phyloP scores from a whole-genome alignment of 2,329 filamentous ascomycete genomes.

The Penicillium sp. region DNA sequence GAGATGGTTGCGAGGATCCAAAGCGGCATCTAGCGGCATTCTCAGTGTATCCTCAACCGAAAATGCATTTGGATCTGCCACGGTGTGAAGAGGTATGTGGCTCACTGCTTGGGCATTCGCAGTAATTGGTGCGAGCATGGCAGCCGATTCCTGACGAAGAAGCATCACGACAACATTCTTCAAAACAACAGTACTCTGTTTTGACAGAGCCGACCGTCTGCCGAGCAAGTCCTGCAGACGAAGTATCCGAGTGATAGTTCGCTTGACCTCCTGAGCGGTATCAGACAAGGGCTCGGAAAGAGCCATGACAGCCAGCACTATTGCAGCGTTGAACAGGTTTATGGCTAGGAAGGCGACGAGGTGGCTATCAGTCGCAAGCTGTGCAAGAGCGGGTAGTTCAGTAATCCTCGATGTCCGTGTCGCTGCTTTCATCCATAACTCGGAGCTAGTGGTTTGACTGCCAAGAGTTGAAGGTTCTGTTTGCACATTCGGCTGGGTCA shows the following conservation, averaged over 20 bases:
- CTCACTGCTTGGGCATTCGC: not conserved
- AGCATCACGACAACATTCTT: slow-evolving; percentile 28
- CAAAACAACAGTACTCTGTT: slow-evolving; percentile 31
- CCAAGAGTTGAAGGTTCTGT: slow-evolving; percentile 2
- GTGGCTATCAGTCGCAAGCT: slow-evolving; percentile 45
- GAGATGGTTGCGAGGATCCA: slow-evolving; percentile 8
- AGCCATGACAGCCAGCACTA: slow-evolving; percentile 46
- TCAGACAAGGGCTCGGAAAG: slow-evolving; percentile 47
- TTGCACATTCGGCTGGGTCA: not conserved
- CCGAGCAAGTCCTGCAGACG: slow-evolving; percentile 42
- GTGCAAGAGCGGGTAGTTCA: slow-evolving; percentile 32
- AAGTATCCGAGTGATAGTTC: slow-evolving; percentile 46
- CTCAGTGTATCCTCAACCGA: slow-evolving; percentile 28
- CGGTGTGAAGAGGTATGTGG: not conserved
- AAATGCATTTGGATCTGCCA: slow-evolving; percentile 4
- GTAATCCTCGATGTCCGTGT: slow-evolving; percentile 43
- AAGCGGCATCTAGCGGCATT: slow-evolving; percentile 18
- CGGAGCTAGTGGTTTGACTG: slow-evolving; percentile 14
- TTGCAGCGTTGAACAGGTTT: slow-evolving; percentile 48
- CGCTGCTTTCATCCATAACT: slow-evolving; percentile 37
- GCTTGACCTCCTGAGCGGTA: slow-evolving; percentile 45
- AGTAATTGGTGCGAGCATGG: slow-evolving; percentile 25
- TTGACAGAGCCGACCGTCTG: slow-evolving; percentile 36
- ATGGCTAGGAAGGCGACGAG: slow-evolving; percentile 48
- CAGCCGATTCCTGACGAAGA: slow-evolving; percentile 25